These are phyloP conservation scores for Quercus parvula DNA, from an alignment of 306 rosid species.

Conservation along the genomic window DNA sequence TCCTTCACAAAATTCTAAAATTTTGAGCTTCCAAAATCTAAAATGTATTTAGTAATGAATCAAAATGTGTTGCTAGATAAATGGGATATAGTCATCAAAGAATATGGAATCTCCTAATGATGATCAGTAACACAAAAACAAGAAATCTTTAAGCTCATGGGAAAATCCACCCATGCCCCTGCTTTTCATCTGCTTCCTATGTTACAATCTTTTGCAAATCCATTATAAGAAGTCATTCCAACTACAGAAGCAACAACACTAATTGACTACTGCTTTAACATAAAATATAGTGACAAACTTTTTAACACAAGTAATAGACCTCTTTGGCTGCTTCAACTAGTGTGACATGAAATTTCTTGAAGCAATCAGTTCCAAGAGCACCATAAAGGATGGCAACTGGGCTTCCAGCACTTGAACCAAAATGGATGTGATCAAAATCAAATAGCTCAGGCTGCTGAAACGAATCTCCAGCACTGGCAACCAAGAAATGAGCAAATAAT, in stretches of 20 bases:
- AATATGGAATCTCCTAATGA: neutral
- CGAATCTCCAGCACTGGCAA: constrained; percentile 49
- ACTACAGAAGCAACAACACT: constrained; percentile 6
- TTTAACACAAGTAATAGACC: constrained; percentile 39
- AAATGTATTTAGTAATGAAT: neutral
- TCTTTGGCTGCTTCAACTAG: constrained; percentile 74
- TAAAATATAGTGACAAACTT: constrained; percentile 9
- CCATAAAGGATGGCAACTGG: constrained; percentile 87
- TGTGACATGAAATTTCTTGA: constrained; percentile 70
- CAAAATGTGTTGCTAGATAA: neutral
- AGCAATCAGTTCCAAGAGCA: constrained; percentile 85
- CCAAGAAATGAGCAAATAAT: constrained; percentile 8
- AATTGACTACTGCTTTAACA: neutral
- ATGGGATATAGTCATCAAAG: neutral
- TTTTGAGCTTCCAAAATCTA: neutral
- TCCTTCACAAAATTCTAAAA: neutral
- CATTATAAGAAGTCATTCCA: neutral
- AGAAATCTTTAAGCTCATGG: neutral
- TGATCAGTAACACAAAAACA: neutral
- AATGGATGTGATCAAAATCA: constrained; percentile 88
- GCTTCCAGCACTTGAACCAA: constrained; percentile 59
- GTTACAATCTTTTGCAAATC: neutral
- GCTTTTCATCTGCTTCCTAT: neutral
- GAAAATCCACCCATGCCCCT: neutral
- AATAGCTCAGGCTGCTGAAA: constrained; percentile 73